Evolutionary conservation across 2,329 filamentous ascomycete genomes (phyloP).

Genomic region (Beauveria caledonica): DNA sequence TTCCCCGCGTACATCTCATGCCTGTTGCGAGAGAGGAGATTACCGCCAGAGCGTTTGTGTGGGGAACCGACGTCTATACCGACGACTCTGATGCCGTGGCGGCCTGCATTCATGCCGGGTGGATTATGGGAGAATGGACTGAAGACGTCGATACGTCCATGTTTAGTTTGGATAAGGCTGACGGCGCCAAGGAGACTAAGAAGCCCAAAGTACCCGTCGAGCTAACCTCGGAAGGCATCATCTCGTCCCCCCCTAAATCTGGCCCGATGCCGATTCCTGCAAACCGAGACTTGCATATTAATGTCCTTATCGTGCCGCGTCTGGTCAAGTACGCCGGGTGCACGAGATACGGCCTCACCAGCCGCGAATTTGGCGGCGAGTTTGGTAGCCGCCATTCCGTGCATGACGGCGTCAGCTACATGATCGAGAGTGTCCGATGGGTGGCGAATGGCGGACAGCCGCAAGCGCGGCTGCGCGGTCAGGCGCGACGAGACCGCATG

Average conservation of each 20-base stretch:
- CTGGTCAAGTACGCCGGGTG: constrained; percentile 69
- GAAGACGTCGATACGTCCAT: constrained; percentile 65
- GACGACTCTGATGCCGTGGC: constrained; percentile 93
- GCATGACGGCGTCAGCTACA: constrained; percentile 87
- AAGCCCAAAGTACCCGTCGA: constrained; percentile 23
- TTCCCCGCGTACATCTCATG: constrained; percentile 71
- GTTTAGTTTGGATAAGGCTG: constrained; percentile 44
- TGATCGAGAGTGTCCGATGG: constrained; percentile 74
- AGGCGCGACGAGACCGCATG: constrained; percentile 48
- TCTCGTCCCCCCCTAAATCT: constrained; percentile 46
- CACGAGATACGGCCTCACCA: constrained; percentile 72
- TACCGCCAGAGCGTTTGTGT: constrained; percentile 69
- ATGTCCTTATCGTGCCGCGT: constrained; percentile 71
- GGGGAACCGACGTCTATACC: constrained; percentile 91
- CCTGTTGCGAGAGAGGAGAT: constrained; percentile 70
- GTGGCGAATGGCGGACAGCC: constrained; percentile 65
- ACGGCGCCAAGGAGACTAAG: constrained; percentile 24
- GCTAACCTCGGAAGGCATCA: constrained; percentile 32
- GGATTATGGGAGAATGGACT: constrained; percentile 82
- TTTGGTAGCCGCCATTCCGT: constrained; percentile 32
- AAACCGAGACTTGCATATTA: constrained; percentile 78
- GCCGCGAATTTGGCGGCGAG: constrained; percentile 64
- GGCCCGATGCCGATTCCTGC: constrained; percentile 56
- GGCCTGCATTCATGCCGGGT: constrained; percentile 87
- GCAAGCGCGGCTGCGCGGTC: constrained; percentile 47